Percentiles rank a stretch among this genome's conserved stretches.
Evolutionary conservation across 2,329 filamentous ascomycete species (phyloP).

Genomic region (Passalora sequoiae): DNA sequence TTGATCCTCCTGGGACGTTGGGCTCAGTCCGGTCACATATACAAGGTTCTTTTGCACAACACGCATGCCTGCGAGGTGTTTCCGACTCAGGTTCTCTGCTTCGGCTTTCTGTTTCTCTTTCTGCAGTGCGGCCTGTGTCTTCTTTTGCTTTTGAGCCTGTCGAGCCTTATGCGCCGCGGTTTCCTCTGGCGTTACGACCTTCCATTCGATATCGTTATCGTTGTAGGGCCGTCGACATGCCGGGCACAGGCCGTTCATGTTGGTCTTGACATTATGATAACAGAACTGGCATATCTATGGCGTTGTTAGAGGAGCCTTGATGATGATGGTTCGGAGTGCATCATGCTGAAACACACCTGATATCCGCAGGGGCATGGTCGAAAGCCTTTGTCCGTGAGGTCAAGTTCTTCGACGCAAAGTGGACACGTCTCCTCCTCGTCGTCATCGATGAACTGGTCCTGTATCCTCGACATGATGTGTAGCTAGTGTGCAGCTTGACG

Average conservation of each 20-base stretch:
- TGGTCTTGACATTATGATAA: constrained; percentile 98
- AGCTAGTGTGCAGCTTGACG: constrained; percentile 21
- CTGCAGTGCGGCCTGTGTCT: constrained; percentile 81
- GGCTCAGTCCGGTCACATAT: constrained; percentile 91
- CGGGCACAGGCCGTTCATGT: constrained; percentile 96
- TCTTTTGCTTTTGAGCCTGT: constrained; percentile 77
- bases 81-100: constrained; percentile 89
- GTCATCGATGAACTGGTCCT: constrained; percentile 52
- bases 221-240: constrained; percentile 93
- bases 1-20: constrained; percentile 86
- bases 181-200: constrained; percentile 92
- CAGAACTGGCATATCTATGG: constrained; percentile 95
- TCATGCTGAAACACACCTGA: constrained; percentile 60
- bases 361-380: constrained; percentile 96
- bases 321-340: neutral
- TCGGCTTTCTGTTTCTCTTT: constrained; percentile 96
- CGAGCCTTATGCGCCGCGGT: constrained; percentile 66
- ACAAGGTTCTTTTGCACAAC: constrained; percentile 98
- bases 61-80: constrained; percentile 89
- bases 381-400: constrained; percentile 95
- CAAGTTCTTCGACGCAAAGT: constrained; percentile 97
- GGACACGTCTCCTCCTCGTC: constrained; percentile 63
- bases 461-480: constrained; percentile 44
- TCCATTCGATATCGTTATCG: constrained; percentile 95
- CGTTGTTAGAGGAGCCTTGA: constrained; percentile 11